A percentile compares a stretch with the other conserved stretches of the same genome.
Conservation (phyloP, 345 rosid genomes). For the Xanthoceras sorbifolium region DNA sequence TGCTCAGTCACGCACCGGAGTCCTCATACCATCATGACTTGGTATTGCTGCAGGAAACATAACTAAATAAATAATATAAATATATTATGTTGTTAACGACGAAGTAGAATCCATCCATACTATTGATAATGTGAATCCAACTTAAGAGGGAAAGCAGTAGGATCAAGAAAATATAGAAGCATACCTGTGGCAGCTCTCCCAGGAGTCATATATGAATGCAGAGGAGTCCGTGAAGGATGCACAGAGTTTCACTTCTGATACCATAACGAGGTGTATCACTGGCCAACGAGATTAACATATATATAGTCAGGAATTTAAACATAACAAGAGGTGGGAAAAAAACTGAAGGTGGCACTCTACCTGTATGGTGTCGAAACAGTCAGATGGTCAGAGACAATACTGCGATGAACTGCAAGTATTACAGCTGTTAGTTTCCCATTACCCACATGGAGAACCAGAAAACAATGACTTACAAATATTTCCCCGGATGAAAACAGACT, state of each 20-base stretch:
- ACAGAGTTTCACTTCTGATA: slow-evolving; percentile 96
- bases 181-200: slow-evolving; percentile 87
- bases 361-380: slow-evolving; percentile 65
- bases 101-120: neutral
- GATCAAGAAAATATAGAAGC: slow-evolving; percentile 8
- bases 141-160: neutral
- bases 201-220: slow-evolving; percentile 91
- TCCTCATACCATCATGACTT: slow-evolving; percentile 95
- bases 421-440: slow-evolving; percentile 25
- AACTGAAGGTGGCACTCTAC: slow-evolving; percentile 37
- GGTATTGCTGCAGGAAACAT: slow-evolving; percentile 68
- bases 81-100: neutral
- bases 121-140: neutral
- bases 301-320: neutral
- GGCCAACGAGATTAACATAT: slow-evolving; percentile 21
- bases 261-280: slow-evolving; percentile 79
- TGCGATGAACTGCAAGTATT: slow-evolving; percentile 72
- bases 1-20: slow-evolving; percentile 93
- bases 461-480: slow-evolving; percentile 1
- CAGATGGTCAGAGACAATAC: slow-evolving; percentile 73
- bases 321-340: slow-evolving; percentile 1
- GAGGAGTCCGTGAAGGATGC: slow-evolving; percentile 96
- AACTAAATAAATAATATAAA: neutral
- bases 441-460: slow-evolving; percentile 18
- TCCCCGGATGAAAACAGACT: slow-evolving; percentile 29